Evolutionary conservation across 805 yeast genomes (phyloP).

Genomic region (Zygotorulaspora sp.): DNA sequence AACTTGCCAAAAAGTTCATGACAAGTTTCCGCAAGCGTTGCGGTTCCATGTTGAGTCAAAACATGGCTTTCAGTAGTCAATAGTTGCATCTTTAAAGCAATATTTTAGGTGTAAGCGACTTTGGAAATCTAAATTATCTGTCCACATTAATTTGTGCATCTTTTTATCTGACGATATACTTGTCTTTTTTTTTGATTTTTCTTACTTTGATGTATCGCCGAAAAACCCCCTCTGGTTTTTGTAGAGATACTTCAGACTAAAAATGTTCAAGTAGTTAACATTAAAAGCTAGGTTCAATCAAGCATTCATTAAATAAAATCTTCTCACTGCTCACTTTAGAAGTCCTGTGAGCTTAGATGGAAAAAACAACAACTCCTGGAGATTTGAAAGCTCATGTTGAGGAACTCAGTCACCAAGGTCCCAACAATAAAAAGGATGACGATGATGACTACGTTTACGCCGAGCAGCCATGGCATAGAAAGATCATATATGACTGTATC

Average conservation of each 20-base stretch:
- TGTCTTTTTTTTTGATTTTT: too few species aligned
- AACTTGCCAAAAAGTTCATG: conserved; percentile 44
- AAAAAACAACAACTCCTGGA: background rate
- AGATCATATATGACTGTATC: conserved; percentile 47
- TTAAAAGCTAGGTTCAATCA: too few species aligned
- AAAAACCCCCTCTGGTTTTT: background rate
- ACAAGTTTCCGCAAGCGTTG: conserved; percentile 44
- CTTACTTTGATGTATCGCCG: background rate
- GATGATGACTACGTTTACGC: conserved; percentile 24
- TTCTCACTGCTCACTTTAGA: too few species aligned
- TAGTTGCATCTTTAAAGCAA: too few species aligned
- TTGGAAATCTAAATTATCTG: too few species aligned
- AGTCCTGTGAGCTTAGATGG: too few species aligned
- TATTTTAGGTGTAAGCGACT: too few species aligned
- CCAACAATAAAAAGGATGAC: background rate
- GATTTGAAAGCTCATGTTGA: background rate
- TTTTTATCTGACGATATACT: too few species aligned
- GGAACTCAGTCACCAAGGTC: background rate
- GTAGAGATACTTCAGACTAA: background rate
- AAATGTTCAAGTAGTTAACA: too few species aligned
- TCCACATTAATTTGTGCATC: too few species aligned
- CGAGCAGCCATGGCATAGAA: conserved; percentile 39
- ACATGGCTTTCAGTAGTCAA: conserved; percentile 3
- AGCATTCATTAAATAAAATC: too few species aligned
- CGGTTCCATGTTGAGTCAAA: conserved; percentile 12